phyloP scores from a whole-genome alignment of 2,329 filamentous ascomycete species.

The Xylaria hypoxylon region DNA sequence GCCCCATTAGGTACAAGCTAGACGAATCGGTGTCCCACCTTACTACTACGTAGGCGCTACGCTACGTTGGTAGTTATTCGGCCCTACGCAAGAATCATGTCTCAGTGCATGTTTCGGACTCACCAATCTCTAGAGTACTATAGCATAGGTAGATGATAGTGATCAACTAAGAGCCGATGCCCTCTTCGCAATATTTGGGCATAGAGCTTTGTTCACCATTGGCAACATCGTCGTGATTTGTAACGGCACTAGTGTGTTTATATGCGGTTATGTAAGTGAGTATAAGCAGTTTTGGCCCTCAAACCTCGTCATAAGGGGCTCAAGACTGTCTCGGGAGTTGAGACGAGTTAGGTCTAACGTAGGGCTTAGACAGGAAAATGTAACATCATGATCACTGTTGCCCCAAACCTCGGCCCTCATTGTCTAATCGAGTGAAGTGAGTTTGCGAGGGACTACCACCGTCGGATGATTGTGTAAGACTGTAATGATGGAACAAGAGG shows the following conservation, averaged over 20 bases:
- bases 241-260: conserved; percentile 2
- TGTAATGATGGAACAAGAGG: neutral
- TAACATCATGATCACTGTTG: conserved; percentile 15
- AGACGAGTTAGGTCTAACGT: conserved; percentile 24
- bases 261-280: conserved; percentile 11
- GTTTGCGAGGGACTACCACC: neutral
- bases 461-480: neutral
- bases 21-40: conserved; percentile 39
- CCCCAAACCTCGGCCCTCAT: conserved; percentile 14
- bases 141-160: conserved; percentile 16
- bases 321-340: conserved; percentile 23
- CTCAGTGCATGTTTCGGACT: conserved; percentile 38
- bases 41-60: too few relatives aligned
- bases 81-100: conserved; percentile 48
- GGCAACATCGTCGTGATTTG: neutral
- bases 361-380: conserved; percentile 22
- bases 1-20: conserved; percentile 18
- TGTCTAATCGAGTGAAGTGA: neutral
- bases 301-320: conserved; percentile 1
- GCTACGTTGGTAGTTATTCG: too few relatives aligned
- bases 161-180: conserved; percentile 6
- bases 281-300: neutral
- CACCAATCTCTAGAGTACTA: conserved; percentile 10
- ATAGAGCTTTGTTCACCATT: neutral
- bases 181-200: conserved; percentile 5